Percentiles rank a stretch among this genome's conserved stretches.
phyloP scores from a whole-genome alignment of 1,284 basidiomycete species.

The Cryptococcus maquisensis region DNA sequence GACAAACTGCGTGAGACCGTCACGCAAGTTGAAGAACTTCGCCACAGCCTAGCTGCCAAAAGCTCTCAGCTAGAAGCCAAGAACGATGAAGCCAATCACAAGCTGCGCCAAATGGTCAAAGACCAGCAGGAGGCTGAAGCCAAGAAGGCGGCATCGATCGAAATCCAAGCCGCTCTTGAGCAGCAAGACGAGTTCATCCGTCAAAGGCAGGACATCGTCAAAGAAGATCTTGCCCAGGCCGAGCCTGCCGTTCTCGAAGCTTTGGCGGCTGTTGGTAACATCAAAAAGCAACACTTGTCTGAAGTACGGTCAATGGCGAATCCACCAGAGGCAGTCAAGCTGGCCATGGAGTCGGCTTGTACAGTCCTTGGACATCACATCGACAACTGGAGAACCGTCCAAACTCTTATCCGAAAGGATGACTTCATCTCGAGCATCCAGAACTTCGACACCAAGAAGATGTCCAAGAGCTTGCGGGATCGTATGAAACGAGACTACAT shows the following conservation, averaged over 20 bases:
- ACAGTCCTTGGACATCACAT: slow-evolving; percentile 97
- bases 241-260: slow-evolving; percentile 96
- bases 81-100: slow-evolving; percentile 91
- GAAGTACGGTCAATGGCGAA: slow-evolving; percentile 99
- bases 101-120: slow-evolving; percentile 94
- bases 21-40: slow-evolving; percentile 89
- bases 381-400: slow-evolving; percentile 87
- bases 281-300: slow-evolving; percentile 93
- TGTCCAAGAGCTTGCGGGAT: slow-evolving; percentile 86
- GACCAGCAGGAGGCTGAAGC: slow-evolving; percentile 98
- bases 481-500: slow-evolving; percentile 92
- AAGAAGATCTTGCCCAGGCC: slow-evolving; percentile 93
- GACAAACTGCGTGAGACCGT: slow-evolving; percentile 96
- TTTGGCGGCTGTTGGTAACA: slow-evolving; percentile 90
- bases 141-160: slow-evolving; percentile 92
- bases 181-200: slow-evolving; percentile 87
- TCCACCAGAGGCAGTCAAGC: slow-evolving; percentile 94
- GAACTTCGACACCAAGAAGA: slow-evolving; percentile 91
- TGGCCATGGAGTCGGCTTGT: slow-evolving; percentile 99
- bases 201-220: slow-evolving; percentile 80
- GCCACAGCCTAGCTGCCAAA: slow-evolving; percentile 92
- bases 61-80: slow-evolving; percentile 89
- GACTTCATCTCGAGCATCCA: slow-evolving; percentile 97
- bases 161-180: slow-evolving; percentile 89
- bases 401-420: slow-evolving; percentile 92